Evolutionary conservation across 2,329 filamentous ascomycete genomes (phyloP).

Genomic region (Berkeleyomyces basicola): DNA sequence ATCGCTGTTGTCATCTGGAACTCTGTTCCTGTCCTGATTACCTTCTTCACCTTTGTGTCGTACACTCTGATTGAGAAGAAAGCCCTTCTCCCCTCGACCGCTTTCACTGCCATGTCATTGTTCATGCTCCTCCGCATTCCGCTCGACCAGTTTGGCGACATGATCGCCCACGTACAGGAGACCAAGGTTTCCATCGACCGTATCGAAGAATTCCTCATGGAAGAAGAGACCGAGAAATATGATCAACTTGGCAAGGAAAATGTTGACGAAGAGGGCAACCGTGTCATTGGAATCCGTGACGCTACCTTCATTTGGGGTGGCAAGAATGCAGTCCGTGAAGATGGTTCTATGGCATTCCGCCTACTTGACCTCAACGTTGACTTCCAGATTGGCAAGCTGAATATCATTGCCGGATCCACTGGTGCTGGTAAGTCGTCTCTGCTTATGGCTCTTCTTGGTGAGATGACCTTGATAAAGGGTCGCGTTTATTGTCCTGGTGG

Average conservation of each 20-base stretch:
- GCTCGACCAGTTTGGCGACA: conserved; percentile 89
- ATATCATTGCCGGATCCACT: conserved; percentile 83
- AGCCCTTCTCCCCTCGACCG: conserved; percentile 75
- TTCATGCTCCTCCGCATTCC: conserved; percentile 89
- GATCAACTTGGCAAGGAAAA: conserved; percentile 59
- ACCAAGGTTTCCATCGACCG: conserved; percentile 93
- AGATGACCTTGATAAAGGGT: conserved; percentile 79
- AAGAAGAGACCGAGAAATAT: conserved; percentile 95
- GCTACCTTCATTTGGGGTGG: conserved; percentile 83
- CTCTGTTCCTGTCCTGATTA: conserved; percentile 85
- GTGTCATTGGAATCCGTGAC: conserved; percentile 68
- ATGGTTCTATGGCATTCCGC: conserved; percentile 59
- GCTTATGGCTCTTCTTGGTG: conserved; percentile 86
- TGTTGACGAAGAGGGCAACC: conserved; percentile 48
- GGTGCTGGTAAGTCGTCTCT: conserved; percentile 92
- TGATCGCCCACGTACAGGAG: conserved; percentile 97
- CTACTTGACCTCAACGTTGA: conserved; percentile 69
- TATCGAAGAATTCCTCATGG: conserved; percentile 82
- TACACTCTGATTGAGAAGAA: conserved; percentile 86
- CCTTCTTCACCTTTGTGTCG: conserved; percentile 86
- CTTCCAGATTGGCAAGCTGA: conserved; percentile 74
- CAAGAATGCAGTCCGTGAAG: conserved; percentile 40
- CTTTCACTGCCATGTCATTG: conserved; percentile 89
- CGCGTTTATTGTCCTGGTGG: conserved; percentile 74
- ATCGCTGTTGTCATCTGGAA: conserved; percentile 90